Percentiles rank a stretch among this genome's conserved stretches.
Conservation (phyloP, 805 yeast genomes). For the Wickerhamomyces ciferrii region DNA sequence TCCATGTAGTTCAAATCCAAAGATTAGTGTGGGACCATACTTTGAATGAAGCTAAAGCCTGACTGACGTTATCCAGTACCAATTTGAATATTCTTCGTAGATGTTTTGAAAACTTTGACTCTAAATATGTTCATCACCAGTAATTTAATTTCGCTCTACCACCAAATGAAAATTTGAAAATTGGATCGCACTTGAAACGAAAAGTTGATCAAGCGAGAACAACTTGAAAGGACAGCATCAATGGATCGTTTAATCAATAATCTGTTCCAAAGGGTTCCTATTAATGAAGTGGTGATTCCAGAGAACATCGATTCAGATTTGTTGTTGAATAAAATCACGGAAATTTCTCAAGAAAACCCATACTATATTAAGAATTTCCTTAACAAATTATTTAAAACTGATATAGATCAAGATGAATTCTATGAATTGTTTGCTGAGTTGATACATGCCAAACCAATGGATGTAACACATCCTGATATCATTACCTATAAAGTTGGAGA, state of each 20-base stretch:
- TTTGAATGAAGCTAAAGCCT: too few species aligned
- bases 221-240: too few species aligned
- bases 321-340: constrained; percentile 15
- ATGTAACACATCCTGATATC: constrained; percentile 23
- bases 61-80: too few species aligned
- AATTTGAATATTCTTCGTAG: too few species aligned
- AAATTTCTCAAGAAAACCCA: constrained; percentile 33
- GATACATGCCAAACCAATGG: constrained; percentile 19
- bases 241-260: constrained; percentile 15
- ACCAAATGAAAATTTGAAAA: too few species aligned
- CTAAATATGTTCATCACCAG: too few species aligned
- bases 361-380: constrained; percentile 45
- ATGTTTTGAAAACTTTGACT: too few species aligned
- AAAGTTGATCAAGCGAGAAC: too few species aligned
- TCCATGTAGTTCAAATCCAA: too few species aligned
- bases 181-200: too few species aligned
- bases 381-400: constrained; percentile 32
- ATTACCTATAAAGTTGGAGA: constrained; percentile 24
- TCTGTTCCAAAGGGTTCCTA: constrained; percentile 19
- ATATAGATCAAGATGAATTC: constrained; percentile 33
- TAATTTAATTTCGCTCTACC: too few species aligned
- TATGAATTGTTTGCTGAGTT: constrained; percentile 26
- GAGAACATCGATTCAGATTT: constrained; percentile 6
- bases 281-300: constrained; percentile 7
- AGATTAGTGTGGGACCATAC: too few species aligned